Conservation (phyloP, 768 basidiomycete genomes). For the Trichaptum fuscoviolaceum region DNA sequence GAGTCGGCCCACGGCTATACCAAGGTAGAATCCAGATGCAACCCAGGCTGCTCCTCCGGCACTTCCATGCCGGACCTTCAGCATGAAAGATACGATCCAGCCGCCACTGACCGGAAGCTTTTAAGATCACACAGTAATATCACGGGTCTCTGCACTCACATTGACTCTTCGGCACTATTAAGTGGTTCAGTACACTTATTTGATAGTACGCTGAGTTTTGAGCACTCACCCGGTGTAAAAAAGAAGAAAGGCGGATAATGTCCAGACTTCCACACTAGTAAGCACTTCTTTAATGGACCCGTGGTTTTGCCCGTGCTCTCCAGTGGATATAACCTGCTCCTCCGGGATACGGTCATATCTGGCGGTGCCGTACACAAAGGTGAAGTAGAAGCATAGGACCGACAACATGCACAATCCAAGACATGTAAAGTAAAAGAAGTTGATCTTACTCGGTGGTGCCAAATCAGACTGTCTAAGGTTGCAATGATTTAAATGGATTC, state of each 20-base stretch:
- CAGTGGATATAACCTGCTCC: constrained; percentile 10
- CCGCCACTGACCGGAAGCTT: constrained; percentile 17
- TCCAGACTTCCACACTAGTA: constrained; percentile 22
- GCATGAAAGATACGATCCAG: constrained; percentile 25
- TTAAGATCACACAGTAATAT: background rate
- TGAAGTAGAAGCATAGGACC: constrained; percentile 17
- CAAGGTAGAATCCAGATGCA: constrained; percentile 23
- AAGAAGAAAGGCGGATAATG: constrained; percentile 22
- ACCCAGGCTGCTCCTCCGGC: constrained; percentile 25
- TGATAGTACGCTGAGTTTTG: background rate
- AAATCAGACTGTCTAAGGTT: too few species aligned
- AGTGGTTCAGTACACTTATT: constrained; percentile 3
- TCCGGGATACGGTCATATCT: constrained; percentile 17
- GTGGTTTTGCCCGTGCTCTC: background rate
- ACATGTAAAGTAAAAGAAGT: constrained; percentile 22
- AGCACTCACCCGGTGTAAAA: constrained; percentile 19
- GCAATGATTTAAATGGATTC: background rate
- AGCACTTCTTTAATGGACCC: constrained; percentile 13
- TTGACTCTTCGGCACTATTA: constrained; percentile 21
- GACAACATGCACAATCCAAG: constrained; percentile 21
- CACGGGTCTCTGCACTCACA: constrained; percentile 15
- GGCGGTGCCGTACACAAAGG: constrained; percentile 13
- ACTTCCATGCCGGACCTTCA: constrained; percentile 22
- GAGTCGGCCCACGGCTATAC: constrained; percentile 24
- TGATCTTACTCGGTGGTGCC: constrained; percentile 12